Evolutionary conservation across 148 eudicot species (phyloP), one percentile per base, ranked within the genome.

Genomic region (Oxyria digyna): DNA sequence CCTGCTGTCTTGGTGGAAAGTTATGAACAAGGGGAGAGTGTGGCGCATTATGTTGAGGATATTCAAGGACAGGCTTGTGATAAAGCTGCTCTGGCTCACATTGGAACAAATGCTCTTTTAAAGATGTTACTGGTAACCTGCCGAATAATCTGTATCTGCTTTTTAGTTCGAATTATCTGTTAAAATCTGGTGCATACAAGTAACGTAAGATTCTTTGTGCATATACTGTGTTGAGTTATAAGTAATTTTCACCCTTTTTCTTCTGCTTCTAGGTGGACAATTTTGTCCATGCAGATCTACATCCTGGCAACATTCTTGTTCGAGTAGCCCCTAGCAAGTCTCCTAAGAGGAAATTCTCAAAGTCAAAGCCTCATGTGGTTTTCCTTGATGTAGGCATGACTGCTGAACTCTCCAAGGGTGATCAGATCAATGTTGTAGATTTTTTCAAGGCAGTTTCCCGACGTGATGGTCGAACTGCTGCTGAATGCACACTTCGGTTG

Each of bases 241-340:
- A 33, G 8, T 4, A 59, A 12, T 15, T 59, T 27, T 31, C 2
- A 1, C 14, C 17, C 14, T 6, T 20, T 6, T 66, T 23, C 21
- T 66, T 38, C 3, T 11, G 42, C 26, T 20, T 70, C 38, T 75
- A 80, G 83, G 77, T 80, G 70, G 83, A 80, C 72, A 80, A 80
- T 70, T 80, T 80, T 48, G 72, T 80, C 66, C 83, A 80, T 68
- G 83, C 83, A 24, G 80, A 80, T 63, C 71, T 80, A 74, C 83
- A 80, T 80, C 83, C 83, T 73, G 83, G 83, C 74, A 80, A 80
- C 71, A 80, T 80, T 48, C 83, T 80, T 67, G 83, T 80, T 27
- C 69, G 82, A 42, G 76, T 72, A 65, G 73, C 71, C 54, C 76
- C 46, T 32, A 75, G 50, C 71, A 75, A 72, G 68, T 75, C 76